Conservation (phyloP, 345 rosid species). For the Pistacia atlantica region DNA sequence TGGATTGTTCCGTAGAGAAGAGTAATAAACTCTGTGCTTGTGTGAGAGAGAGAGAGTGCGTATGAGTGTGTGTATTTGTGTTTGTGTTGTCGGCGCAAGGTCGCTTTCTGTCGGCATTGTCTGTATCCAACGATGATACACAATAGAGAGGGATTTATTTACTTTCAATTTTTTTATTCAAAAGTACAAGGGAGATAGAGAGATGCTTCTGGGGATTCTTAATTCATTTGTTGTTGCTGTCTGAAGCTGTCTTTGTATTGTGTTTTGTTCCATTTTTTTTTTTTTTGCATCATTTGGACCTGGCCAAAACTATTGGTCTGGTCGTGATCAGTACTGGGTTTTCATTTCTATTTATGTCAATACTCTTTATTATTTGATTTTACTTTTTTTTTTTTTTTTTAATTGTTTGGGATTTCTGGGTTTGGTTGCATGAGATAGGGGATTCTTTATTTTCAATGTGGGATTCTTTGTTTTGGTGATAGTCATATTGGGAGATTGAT, state of each 20-base stretch:
- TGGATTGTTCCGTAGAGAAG: constrained; percentile 5
- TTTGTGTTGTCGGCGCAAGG: constrained; percentile 69
- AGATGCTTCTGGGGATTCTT: constrained; percentile 32
- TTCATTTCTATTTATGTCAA: constrained; percentile 7
- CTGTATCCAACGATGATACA: constrained; percentile 73
- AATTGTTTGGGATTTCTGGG: neutral
- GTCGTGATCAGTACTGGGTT: constrained; percentile 24
- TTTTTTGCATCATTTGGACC: constrained; percentile 23
- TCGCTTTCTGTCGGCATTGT: constrained; percentile 95
- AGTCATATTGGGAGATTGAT: constrained; percentile 28
- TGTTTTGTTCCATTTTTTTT: constrained; percentile 4
- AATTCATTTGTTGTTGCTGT: constrained; percentile 22
- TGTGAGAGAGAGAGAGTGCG: constrained; percentile 28
- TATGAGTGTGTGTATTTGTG: constrained; percentile 17
- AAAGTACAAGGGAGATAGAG: constrained; percentile 30
- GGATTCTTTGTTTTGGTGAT: constrained; percentile 30
- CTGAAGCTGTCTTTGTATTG: constrained; percentile 14
- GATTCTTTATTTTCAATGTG: constrained; percentile 25
- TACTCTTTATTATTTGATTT: constrained; percentile 16
- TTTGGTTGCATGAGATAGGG: constrained; percentile 22
- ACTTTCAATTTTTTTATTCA: constrained; percentile 37
- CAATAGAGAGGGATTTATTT: constrained; percentile 19
- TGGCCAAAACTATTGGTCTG: constrained; percentile 11
- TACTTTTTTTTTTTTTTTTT: neutral
- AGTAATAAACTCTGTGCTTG: constrained; percentile 19